phyloP scores from a whole-genome alignment of 2,329 filamentous ascomycete species.

The Xylariaceae sp. region DNA sequence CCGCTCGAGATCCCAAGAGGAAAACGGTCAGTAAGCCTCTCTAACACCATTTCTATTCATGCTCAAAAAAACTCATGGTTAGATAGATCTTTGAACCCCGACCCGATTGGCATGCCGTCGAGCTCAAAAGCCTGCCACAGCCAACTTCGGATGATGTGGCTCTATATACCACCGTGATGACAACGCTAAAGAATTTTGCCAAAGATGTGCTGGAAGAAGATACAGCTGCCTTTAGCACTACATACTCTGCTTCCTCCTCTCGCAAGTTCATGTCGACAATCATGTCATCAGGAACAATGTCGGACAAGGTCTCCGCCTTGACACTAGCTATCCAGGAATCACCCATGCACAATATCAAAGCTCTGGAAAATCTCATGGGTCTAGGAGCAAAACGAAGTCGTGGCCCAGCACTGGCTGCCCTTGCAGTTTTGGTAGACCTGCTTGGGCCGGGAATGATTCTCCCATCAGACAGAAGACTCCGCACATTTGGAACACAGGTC shows the following conservation, averaged over 20 bases:
- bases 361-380: conserved; percentile 76
- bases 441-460: conserved; percentile 84
- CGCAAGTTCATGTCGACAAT: conserved; percentile 97
- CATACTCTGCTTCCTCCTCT: conserved; percentile 75
- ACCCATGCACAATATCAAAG: conserved; percentile 85
- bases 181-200: conserved; percentile 64
- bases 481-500: conserved; percentile 75
- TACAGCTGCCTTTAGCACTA: conserved; percentile 67
- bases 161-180: conserved; percentile 41
- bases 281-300: conserved; percentile 92
- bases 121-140: conserved; percentile 40
- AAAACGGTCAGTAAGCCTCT: conserved; percentile 42
- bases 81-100: conserved; percentile 52
- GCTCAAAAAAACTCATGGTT: conserved; percentile 11
- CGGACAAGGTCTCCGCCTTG: conserved; percentile 92
- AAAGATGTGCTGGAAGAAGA: conserved; percentile 73
- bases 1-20: conserved; percentile 27
- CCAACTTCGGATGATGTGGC: conserved; percentile 43
- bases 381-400: conserved; percentile 92
- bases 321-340: conserved; percentile 95
- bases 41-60: conserved; percentile 5
- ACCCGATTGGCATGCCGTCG: conserved; percentile 53
- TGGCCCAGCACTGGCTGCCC: conserved; percentile 86
- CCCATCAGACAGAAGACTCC: conserved; percentile 76
- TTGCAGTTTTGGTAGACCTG: conserved; percentile 90